phyloP scores from a whole-genome alignment of 805 yeast genomes.

The Candida khao-thaluensis region DNA sequence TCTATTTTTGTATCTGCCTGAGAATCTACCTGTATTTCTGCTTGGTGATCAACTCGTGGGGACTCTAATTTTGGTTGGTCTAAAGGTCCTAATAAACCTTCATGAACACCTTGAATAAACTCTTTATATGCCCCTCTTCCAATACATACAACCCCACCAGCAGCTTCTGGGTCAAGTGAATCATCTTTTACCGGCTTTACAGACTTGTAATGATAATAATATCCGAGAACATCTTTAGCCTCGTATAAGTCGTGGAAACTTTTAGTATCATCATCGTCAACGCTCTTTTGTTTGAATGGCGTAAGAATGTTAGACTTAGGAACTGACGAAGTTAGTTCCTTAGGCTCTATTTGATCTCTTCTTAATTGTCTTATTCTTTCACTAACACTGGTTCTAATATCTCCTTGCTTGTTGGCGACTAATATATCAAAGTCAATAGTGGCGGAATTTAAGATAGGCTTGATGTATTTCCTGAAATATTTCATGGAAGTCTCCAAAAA shows the following conservation, averaged over 20 bases:
- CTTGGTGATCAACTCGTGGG: slow-evolving; percentile 8
- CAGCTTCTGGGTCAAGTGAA: slow-evolving; percentile 40
- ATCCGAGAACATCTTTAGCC: slow-evolving; percentile 55
- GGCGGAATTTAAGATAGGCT: slow-evolving; percentile 81
- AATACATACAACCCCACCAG: slow-evolving; percentile 87
- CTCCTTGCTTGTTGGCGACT: slow-evolving; percentile 84
- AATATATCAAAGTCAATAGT: slow-evolving; percentile 80
- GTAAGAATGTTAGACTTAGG: slow-evolving; percentile 9
- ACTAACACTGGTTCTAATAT: slow-evolving; percentile 78
- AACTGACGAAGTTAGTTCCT: slow-evolving; percentile 10
- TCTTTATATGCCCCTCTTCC: slow-evolving; percentile 98
- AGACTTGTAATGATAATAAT: slow-evolving; percentile 39
- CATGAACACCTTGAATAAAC: slow-evolving; percentile 86
- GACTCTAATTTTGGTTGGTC: slow-evolving; percentile 21
- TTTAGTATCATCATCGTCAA: slow-evolving; percentile 19
- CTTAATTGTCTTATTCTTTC: slow-evolving; percentile 74
- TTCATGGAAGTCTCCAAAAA: slow-evolving; percentile 70
- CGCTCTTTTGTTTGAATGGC: slow-evolving; percentile 5
- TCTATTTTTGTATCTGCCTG: too few species aligned
- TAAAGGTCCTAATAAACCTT: slow-evolving; percentile 91
- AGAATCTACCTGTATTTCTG: too few species aligned
- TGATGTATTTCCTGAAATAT: slow-evolving; percentile 74
- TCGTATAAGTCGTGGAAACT: slow-evolving; percentile 33
- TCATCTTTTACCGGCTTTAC: slow-evolving; percentile 48
- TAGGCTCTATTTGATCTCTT: slow-evolving; percentile 26